Percentiles rank a stretch among this genome's conserved stretches.
Evolutionary conservation across 805 yeast genomes (phyloP).

Genomic region (Hanseniaspora hatyaiensis): DNA sequence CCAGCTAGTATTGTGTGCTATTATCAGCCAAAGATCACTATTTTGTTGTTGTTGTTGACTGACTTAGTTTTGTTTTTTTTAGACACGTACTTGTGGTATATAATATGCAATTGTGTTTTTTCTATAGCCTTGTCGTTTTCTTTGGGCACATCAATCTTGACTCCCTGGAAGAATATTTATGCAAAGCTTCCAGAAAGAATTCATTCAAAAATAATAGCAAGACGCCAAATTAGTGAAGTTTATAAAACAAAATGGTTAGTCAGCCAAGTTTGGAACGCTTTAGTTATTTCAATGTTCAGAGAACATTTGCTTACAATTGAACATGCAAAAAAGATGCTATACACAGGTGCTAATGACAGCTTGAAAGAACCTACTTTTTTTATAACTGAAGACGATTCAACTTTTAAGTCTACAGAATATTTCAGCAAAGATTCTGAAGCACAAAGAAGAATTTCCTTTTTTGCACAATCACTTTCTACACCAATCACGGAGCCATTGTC

Average conservation of each 20-base stretch:
- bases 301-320: conserved; percentile 68
- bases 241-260: conserved; percentile 45
- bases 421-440: conserved; percentile 64
- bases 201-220: conserved; percentile 51
- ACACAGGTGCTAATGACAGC: conserved; percentile 37
- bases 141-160: conserved; percentile 72
- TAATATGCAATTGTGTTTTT: conserved; percentile 62
- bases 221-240: conserved; percentile 37
- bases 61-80: conserved; percentile 61
- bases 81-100: conserved; percentile 80
- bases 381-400: conserved; percentile 69
- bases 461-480: conserved; percentile 80
- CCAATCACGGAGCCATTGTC: conserved; percentile 69
- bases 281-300: conserved; percentile 70
- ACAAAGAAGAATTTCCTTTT: conserved; percentile 68
- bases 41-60: conserved; percentile 43
- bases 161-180: conserved; percentile 79
- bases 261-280: conserved; percentile 72
- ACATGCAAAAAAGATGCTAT: conserved; percentile 54
- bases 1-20: conserved; percentile 37
- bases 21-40: conserved; percentile 45
- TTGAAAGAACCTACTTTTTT: conserved; percentile 67
- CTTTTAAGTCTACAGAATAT: conserved; percentile 41
- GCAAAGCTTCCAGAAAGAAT: conserved; percentile 67
- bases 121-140: conserved; percentile 62